Evolutionary conservation across 140 eudicot species (phyloP).

Genomic region (Erigeron philadelphicus): DNA sequence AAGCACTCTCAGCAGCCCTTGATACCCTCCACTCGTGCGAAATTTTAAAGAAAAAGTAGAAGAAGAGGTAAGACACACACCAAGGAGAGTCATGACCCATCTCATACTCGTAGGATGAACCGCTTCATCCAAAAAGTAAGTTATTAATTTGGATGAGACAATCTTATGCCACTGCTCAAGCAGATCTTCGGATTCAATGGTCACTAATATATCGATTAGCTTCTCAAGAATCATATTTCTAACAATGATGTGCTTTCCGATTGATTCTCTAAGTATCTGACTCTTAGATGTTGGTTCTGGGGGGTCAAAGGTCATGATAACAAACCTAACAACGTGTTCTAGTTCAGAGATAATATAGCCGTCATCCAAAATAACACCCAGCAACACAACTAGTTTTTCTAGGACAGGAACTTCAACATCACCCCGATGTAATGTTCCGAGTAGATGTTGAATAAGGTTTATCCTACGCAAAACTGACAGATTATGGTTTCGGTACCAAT

Average conservation of each 20-base stretch:
- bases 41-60: constrained; percentile 76
- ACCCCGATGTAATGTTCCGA: constrained; percentile 86
- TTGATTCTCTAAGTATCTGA: constrained; percentile 63
- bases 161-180: constrained; percentile 96
- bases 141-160: constrained; percentile 76
- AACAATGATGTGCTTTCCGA: constrained; percentile 92
- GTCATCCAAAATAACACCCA: constrained; percentile 73
- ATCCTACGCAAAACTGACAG: constrained; percentile 81
- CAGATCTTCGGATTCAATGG: constrained; percentile 69
- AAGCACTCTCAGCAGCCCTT: constrained; percentile 78
- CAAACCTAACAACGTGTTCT: constrained; percentile 85
- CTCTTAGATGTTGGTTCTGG: constrained; percentile 56
- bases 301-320: constrained; percentile 90
- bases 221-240: constrained; percentile 97
- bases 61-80: constrained; percentile 86
- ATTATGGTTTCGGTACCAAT: constrained; percentile 93
- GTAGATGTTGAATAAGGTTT: constrained; percentile 82
- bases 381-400: constrained; percentile 68
- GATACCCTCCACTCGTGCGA: constrained; percentile 90
- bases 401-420: constrained; percentile 97
- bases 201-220: constrained; percentile 80
- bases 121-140: constrained; percentile 88
- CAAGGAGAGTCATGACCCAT: constrained; percentile 96
- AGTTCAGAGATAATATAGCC: constrained; percentile 81
- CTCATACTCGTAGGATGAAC: constrained; percentile 99